Conservation (phyloP, 1,139 yeast species). For the Geotrichum reessii region DNA sequence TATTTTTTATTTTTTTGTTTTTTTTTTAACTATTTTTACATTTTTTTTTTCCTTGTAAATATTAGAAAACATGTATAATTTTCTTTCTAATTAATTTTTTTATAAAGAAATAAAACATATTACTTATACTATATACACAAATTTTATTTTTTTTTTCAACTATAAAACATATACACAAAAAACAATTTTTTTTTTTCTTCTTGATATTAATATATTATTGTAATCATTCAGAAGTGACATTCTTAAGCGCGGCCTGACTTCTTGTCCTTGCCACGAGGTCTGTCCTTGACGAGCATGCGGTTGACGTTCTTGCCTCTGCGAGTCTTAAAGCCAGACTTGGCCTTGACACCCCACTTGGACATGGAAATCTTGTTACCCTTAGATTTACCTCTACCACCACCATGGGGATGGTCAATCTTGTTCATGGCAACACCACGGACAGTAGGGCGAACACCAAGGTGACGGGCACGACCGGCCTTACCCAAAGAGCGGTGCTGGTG, state of each 20-base stretch:
- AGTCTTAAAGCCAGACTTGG: slow-evolving; percentile 91
- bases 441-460: slow-evolving; percentile 88
- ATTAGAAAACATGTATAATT: not conserved
- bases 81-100: not conserved
- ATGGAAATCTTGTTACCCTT: slow-evolving; percentile 91
- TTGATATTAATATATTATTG: not conserved
- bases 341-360: slow-evolving; percentile 93
- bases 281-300: slow-evolving; percentile 74
- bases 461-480: slow-evolving; percentile 94
- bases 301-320: slow-evolving; percentile 84
- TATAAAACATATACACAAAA: not conserved
- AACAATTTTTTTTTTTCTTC: not conserved
- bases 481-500: slow-evolving; percentile 88
- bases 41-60: not conserved
- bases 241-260: slow-evolving; percentile 17
- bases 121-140: not conserved
- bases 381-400: slow-evolving; percentile 99
- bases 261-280: slow-evolving; percentile 36
- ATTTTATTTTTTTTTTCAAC: not conserved
- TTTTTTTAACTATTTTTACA: not conserved
- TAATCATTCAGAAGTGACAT: not conserved
- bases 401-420: slow-evolving; percentile 96
- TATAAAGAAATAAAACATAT: not conserved
- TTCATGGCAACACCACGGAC: slow-evolving; percentile 99
- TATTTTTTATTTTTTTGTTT: not conserved